Evolutionary conservation across 75 land plant genomes (phyloP).

Genomic region (Selaginella moellendorffii): DNA sequence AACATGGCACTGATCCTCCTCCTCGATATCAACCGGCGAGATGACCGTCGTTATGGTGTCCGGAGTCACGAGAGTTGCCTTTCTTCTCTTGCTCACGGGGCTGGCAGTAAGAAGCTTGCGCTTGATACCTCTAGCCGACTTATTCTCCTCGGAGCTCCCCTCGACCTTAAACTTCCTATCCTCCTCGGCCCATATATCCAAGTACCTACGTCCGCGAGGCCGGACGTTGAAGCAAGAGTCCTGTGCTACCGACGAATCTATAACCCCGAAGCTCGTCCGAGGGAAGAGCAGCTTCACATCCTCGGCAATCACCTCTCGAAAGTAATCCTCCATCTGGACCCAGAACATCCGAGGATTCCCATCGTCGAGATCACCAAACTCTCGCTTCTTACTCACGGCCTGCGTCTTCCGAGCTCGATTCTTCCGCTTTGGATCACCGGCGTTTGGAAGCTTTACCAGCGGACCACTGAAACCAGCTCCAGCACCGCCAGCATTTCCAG

Average conservation of each 20-base stretch:
- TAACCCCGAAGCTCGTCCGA: conserved; percentile 3
- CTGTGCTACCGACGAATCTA: not conserved
- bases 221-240: conserved; percentile 21
- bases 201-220: conserved; percentile 9
- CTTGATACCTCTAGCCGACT: conserved; percentile 15
- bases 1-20: conserved; percentile 29
- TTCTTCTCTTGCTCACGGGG: conserved; percentile 56
- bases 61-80: conserved; percentile 20
- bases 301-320: conserved; percentile 38
- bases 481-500: conserved; percentile 11
- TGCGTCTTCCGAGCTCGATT: conserved; percentile 43
- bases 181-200: conserved; percentile 14
- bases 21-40: conserved; percentile 21
- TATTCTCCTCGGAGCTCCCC: too few relatives aligned
- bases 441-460: conserved; percentile 17
- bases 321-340: conserved; percentile 68
- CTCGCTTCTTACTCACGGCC: conserved; percentile 17
- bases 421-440: conserved; percentile 16
- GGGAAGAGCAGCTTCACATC: conserved; percentile 44
- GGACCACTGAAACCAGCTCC: conserved; percentile 9
- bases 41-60: conserved; percentile 20
- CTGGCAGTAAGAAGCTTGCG: conserved; percentile 52
- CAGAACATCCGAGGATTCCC: conserved; percentile 27
- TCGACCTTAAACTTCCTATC: not conserved
- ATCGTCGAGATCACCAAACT: conserved; percentile 17